Conservation (phyloP, 2,329 filamentous ascomycete genomes). For the Botrytis squamosa region DNA sequence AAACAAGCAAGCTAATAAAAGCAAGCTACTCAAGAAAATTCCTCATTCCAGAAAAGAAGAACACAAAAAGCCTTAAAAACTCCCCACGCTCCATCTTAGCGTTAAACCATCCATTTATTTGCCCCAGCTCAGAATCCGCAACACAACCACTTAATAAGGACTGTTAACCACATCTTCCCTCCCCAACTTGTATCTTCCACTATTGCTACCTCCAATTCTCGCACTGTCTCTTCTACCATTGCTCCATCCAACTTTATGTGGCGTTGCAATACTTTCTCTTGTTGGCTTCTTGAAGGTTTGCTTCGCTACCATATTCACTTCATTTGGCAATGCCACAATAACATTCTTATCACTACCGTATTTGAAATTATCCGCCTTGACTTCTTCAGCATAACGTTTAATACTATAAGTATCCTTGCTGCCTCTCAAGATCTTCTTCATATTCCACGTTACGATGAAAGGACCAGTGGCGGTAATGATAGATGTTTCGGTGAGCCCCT, state of each 20-base stretch:
- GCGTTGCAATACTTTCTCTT: constrained; percentile 77
- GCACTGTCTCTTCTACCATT: constrained; percentile 48
- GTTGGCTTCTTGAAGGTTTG: constrained; percentile 83
- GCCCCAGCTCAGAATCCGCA: background rate
- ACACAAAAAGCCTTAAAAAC: constrained; percentile 4
- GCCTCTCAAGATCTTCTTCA: constrained; percentile 83
- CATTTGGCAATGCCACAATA: constrained; percentile 93
- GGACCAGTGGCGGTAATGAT: constrained; percentile 97
- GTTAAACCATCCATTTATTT: background rate
- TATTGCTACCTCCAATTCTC: constrained; percentile 52
- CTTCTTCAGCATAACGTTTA: constrained; percentile 91
- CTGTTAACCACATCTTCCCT: constrained; percentile 82
- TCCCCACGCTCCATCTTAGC: background rate
- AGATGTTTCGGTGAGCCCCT: constrained; percentile 78
- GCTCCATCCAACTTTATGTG: constrained; percentile 48
- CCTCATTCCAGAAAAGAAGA: background rate
- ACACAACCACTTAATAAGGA: constrained; percentile 47
- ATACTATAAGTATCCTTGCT: constrained; percentile 90
- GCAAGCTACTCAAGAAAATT: background rate
- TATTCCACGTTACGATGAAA: constrained; percentile 93
- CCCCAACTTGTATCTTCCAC: constrained; percentile 69
- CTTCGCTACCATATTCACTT: constrained; percentile 96
- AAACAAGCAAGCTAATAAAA: background rate
- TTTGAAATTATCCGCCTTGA: constrained; percentile 98
- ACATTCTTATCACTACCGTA: constrained; percentile 97